These are phyloP conservation scores for Colletotrichum phormii DNA, from an alignment of 2,329 filamentous ascomycete genomes.

Conservation along the genomic window DNA sequence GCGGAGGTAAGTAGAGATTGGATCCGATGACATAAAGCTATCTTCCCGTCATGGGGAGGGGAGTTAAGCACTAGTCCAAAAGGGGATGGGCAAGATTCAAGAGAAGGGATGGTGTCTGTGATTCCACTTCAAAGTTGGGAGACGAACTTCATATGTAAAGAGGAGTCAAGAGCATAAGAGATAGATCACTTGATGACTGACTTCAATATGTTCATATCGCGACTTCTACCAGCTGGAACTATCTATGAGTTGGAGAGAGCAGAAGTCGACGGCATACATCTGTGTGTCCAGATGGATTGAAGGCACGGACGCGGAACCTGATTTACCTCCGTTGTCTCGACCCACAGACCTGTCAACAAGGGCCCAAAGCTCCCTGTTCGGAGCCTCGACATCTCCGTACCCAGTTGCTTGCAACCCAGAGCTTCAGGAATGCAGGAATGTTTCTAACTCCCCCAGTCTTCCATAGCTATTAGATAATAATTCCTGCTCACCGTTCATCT, in stretches of 20 bases:
- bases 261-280: background rate
- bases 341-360: background rate
- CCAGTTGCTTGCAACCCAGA: background rate
- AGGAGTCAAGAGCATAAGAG: background rate
- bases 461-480: background rate
- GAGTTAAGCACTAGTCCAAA: background rate
- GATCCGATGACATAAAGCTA: background rate
- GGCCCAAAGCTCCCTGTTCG: background rate
- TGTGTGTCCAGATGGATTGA: background rate
- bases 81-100: background rate
- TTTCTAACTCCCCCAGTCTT: background rate
- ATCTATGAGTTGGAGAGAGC: background rate
- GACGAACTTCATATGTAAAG: background rate
- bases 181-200: background rate
- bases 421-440: background rate
- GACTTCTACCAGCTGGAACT: too few species aligned
- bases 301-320: background rate
- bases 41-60: accelerated
- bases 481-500: background rate
- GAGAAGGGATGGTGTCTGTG: background rate
- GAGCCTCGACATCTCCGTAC: background rate
- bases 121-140: background rate
- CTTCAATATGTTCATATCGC: too few species aligned
- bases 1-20: background rate
- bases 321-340: background rate